Base-by-base conservation (phyloP, 306 rosid species). In the Lathyrus sativus region DNA sequence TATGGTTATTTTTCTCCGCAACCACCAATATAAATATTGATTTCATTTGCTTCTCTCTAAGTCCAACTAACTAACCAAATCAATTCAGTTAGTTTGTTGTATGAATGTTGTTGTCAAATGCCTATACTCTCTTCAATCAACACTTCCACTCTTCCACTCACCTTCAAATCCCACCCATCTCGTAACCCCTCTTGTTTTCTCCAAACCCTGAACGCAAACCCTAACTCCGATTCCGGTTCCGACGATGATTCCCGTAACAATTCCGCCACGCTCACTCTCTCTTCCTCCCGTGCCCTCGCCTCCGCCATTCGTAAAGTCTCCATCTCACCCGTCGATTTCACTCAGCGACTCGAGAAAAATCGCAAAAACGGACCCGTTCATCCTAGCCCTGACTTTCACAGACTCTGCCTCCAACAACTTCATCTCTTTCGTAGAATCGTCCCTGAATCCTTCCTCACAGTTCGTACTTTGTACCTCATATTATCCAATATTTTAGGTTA, bases 201-300 rank as follows among this genome's bases (percentile, higher is more conserved):
- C 57, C 91, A 72, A 62, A 71, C 87, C 76, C 76, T 87, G 6
- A 68, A 39, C 79, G 68, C 78, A 22, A 77, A 71, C 71, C 74
- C 83, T 31, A 65, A 55, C 65, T 38, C 76, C 11, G 72, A 18
- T 35, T 74, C 85, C 59, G 85, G 79, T 67, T 35, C 39, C 9
- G 85, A 54, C 55, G 71, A 77, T 43, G 68, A 77, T 7, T 41
- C 76, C 53, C 18, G 2, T 10, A 22, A 56, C 71, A 51, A 72
- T 0, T 12, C 61, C 41, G 0, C 81, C 72, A 59, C 84, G 54
- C 45, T 79, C 72, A 62, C 85, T 43, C 42, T 80, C 5, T 22
- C 96, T 39, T 92, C 96, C 19, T 92, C 96, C 83, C 67, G 85
- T 65, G 96, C 98, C 9, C 76, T 92, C 28, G 84, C 93, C 22